Evolutionary conservation across 257 asterid genomes (phyloP).

Genomic region (Solanum rostratum): DNA sequence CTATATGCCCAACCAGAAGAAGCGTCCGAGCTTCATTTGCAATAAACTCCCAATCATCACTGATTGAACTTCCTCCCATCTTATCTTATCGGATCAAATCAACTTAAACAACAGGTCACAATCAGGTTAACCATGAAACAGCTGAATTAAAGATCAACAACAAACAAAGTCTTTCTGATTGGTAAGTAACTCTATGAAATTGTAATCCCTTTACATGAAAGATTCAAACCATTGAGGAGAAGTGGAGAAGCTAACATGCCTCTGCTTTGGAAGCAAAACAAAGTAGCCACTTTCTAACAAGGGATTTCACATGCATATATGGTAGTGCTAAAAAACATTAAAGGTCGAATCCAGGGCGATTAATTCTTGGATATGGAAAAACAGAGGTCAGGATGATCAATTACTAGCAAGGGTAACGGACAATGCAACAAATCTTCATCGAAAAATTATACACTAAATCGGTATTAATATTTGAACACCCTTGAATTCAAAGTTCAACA

Average conservation of each 20-base stretch:
- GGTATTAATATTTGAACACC: too few species aligned
- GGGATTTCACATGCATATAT: background rate
- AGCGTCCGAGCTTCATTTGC: constrained; percentile 36
- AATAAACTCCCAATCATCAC: constrained; percentile 78
- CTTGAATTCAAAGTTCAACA: too few species aligned
- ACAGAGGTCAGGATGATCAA: background rate
- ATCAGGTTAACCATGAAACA: background rate
- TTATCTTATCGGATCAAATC: background rate
- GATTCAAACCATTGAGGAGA: background rate
- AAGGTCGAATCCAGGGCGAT: background rate
- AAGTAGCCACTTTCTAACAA: background rate
- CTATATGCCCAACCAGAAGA: constrained; percentile 67
- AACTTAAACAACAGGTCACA: background rate
- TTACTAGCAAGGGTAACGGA: background rate
- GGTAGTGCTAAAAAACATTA: background rate
- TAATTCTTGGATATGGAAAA: background rate
- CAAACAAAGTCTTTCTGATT: background rate
- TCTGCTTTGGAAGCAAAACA: background rate
- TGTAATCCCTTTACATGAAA: background rate
- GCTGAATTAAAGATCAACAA: background rate
- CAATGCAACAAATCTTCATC: background rate
- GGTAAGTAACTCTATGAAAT: background rate
- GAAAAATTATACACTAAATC: too few species aligned
- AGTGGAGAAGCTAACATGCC: background rate
- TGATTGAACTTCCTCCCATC: constrained; percentile 65